A percentile compares a stretch with the other conserved stretches of the same genome.
Conservation (phyloP, 2,329 filamentous ascomycete species). For the Fusarium irregulare region DNA sequence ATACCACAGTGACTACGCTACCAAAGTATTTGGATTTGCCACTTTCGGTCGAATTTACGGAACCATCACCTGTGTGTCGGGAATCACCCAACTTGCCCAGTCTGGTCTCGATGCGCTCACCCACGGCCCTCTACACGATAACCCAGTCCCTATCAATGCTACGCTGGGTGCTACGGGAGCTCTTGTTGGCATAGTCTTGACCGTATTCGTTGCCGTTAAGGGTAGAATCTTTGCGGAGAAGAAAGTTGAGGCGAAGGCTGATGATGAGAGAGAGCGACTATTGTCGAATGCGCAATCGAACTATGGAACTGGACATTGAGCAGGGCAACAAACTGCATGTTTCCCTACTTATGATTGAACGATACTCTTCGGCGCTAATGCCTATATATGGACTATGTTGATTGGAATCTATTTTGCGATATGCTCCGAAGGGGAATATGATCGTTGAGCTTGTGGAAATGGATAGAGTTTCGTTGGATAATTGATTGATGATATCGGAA, state of each 20-base stretch:
- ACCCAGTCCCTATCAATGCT: slow-evolving; percentile 23
- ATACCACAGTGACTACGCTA: slow-evolving; percentile 69
- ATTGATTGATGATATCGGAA: background rate
- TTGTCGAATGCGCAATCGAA: slow-evolving; percentile 13
- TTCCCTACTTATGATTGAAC: too few species aligned
- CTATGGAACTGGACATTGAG: slow-evolving; percentile 15
- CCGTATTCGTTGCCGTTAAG: slow-evolving; percentile 13
- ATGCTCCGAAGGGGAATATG: too few species aligned
- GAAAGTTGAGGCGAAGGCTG: slow-evolving; percentile 27
- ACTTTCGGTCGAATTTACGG: slow-evolving; percentile 85
- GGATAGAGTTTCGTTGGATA: background rate
- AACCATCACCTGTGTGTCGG: slow-evolving; percentile 77
- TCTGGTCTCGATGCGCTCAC: slow-evolving; percentile 76
- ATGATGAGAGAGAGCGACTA: slow-evolving; percentile 27
- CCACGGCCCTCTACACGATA: slow-evolving; percentile 44
- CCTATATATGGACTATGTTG: too few species aligned
- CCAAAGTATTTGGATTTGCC: slow-evolving; percentile 85
- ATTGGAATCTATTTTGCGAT: too few species aligned
- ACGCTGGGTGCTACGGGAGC: slow-evolving; percentile 12
- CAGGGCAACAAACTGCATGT: background rate
- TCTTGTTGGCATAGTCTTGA: slow-evolving; percentile 7
- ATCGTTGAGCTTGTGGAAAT: too few species aligned
- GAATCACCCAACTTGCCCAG: slow-evolving; percentile 77
- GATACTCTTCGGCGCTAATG: background rate
- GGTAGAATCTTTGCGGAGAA: slow-evolving; percentile 29